A percentile compares a stretch with the other conserved stretches of the same genome.
These are phyloP conservation scores for Pythium folliculosum DNA, from an alignment of 352 stramenopile genomes.

Conservation along the genomic window DNA sequence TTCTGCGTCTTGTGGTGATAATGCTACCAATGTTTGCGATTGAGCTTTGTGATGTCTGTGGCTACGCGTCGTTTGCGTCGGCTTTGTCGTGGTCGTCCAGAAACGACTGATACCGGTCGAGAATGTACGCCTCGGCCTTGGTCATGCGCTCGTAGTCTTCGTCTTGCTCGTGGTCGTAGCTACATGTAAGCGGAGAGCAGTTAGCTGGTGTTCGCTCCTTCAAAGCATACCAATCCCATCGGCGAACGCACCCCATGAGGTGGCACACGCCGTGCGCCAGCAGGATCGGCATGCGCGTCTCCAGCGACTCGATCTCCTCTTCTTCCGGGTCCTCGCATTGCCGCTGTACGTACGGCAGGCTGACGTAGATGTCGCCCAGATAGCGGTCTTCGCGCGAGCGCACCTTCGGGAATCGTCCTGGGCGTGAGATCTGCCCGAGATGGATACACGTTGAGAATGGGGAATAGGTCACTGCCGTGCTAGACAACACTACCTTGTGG, in stretches of 20 bases:
- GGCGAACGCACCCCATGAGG: constrained; percentile 60
- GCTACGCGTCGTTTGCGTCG: constrained; percentile 1
- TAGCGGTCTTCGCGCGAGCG: constrained; percentile 60
- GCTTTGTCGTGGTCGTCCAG: constrained; percentile 32
- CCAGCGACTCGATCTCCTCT: constrained; percentile 56
- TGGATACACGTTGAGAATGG: neutral
- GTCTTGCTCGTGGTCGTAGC: constrained; percentile 83
- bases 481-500: constrained; percentile 49
- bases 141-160: constrained; percentile 78
- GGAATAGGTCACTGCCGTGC: neutral
- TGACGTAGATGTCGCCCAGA: constrained; percentile 86
- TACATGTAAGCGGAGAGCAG: constrained; percentile 24
- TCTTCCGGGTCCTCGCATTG: constrained; percentile 66
- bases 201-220: too few species aligned
- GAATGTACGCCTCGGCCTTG: constrained; percentile 68
- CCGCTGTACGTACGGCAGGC: constrained; percentile 69
- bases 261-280: constrained; percentile 82
- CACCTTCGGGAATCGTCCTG: constrained; percentile 63
- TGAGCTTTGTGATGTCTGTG: neutral
- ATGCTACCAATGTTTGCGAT: neutral
- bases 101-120: constrained; percentile 52
- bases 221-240: neutral
- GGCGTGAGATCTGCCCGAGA: constrained; percentile 41
- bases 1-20: neutral
- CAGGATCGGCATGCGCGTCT: constrained; percentile 71